Conservation (phyloP, 2,329 filamentous ascomycete species). For the Colletotrichum sidae region DNA sequence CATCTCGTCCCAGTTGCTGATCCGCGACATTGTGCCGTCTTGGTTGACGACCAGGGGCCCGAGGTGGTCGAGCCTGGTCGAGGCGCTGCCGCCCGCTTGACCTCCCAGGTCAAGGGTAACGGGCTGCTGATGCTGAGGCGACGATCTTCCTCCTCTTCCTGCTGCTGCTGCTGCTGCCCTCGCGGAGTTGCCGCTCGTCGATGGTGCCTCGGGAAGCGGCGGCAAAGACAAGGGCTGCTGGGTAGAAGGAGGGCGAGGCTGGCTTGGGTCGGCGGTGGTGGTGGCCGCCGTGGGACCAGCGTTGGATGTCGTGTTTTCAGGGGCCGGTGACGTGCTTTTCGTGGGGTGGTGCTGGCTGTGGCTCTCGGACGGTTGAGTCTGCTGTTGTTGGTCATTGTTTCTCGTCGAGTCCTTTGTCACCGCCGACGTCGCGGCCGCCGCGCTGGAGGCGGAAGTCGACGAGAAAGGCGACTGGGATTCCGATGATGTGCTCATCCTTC, state of each 20-base stretch:
- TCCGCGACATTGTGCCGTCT: constrained; percentile 77
- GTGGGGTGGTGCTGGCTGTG: constrained; percentile 35
- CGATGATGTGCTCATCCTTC: constrained; percentile 33
- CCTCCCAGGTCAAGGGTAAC: constrained; percentile 49
- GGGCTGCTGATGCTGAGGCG: constrained; percentile 7
- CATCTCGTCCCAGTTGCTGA: constrained; percentile 81
- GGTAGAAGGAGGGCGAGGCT: constrained; percentile 22
- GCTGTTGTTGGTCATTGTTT: constrained; percentile 5
- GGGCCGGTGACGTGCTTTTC: constrained; percentile 36
- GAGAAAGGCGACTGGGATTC: constrained; percentile 10
- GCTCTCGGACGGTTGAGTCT: constrained; percentile 3
- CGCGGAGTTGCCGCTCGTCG: constrained; percentile 9
- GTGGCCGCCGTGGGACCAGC: constrained; percentile 13
- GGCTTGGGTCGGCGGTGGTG: constrained; percentile 30
- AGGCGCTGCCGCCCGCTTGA: constrained; percentile 40
- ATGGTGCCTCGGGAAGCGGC: constrained; percentile 28
- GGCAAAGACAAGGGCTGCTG: constrained; percentile 33
- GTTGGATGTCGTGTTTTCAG: constrained; percentile 33
- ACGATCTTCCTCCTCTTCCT: constrained; percentile 2
- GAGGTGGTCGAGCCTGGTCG: constrained; percentile 73
- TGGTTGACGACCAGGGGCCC: constrained; percentile 80
- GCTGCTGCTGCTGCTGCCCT: not conserved
- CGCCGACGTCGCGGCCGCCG: constrained; percentile 1
- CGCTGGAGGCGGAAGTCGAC: not conserved
- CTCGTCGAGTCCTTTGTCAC: not conserved